Evolutionary conservation across 176 grass and related monocot genomes (phyloP).

Genomic region (Aegilops umbellulata): DNA sequence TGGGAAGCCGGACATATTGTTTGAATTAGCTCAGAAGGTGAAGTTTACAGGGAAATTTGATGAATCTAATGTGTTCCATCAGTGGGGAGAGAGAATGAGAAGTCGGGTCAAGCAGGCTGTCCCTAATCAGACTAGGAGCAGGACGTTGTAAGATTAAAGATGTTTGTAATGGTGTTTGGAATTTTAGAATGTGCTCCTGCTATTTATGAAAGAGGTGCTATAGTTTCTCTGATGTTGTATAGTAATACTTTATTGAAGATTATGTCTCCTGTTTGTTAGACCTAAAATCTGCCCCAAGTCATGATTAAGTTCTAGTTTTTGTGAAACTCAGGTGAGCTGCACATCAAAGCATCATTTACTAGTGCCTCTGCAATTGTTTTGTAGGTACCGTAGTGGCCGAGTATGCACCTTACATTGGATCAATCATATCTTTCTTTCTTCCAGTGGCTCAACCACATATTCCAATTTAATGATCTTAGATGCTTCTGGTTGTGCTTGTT

Average conservation of each 20-base stretch:
- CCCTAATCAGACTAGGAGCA: slow-evolving; percentile 28
- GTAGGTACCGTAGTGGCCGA: not conserved
- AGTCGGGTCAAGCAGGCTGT: slow-evolving; percentile 34
- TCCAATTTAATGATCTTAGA: not conserved
- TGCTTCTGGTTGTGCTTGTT: not conserved
- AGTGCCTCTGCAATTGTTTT: not conserved
- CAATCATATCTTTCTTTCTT: not conserved
- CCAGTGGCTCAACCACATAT: not conserved
- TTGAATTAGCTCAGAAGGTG: slow-evolving; percentile 81
- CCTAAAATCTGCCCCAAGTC: not conserved
- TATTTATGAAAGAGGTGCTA: slow-evolving; percentile 15
- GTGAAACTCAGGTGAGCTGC: not conserved
- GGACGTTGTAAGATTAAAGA: slow-evolving; percentile 27
- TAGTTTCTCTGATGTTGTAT: slow-evolving; percentile 21
- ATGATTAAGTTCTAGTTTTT: not conserved
- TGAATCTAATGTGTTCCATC: slow-evolving; percentile 63
- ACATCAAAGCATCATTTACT: not conserved
- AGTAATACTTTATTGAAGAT: slow-evolving; percentile 19
- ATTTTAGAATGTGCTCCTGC: not conserved
- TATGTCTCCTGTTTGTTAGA: not conserved
- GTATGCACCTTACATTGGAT: not conserved
- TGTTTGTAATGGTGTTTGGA: slow-evolving; percentile 18
- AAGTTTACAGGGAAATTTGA: slow-evolving; percentile 61
- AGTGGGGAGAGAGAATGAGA: slow-evolving; percentile 71
- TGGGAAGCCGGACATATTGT: slow-evolving; percentile 76